These are phyloP conservation scores for Passiflora organensis DNA, from an alignment of 345 rosid species.

Conservation along the genomic window DNA sequence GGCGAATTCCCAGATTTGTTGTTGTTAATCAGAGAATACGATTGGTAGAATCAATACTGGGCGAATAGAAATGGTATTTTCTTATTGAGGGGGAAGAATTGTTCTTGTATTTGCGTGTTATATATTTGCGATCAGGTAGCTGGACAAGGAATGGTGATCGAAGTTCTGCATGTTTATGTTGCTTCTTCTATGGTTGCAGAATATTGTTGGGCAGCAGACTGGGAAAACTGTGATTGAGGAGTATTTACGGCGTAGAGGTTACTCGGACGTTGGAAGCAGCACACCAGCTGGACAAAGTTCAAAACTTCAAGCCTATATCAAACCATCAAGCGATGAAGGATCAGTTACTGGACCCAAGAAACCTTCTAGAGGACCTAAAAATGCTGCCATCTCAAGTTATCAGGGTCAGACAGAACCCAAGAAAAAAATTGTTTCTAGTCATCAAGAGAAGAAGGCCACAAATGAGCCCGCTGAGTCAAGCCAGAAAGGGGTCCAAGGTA, in stretches of 20 bases:
- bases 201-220: conserved; percentile 68
- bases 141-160: too few species aligned
- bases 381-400: conserved; percentile 18
- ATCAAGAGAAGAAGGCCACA: conserved; percentile 23
- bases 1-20: too few species aligned
- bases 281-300: conserved; percentile 36
- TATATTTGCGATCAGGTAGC: neutral
- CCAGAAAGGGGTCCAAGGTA: conserved; percentile 39
- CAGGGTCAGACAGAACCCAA: conserved; percentile 25
- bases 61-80: too few species aligned
- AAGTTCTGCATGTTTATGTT: conserved; percentile 2
- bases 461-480: conserved; percentile 20
- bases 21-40: too few species aligned
- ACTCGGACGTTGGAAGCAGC: conserved; percentile 35
- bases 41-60: too few species aligned
- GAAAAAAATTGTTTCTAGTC: conserved; percentile 22
- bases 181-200: conserved; percentile 39
- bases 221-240: conserved; percentile 69
- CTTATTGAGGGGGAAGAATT: too few species aligned
- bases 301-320: conserved; percentile 64
- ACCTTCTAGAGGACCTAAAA: conserved; percentile 43
- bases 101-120: too few species aligned
- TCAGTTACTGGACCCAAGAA: conserved; percentile 45
- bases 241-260: conserved; percentile 67
- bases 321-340: conserved; percentile 51